phyloP scores from a whole-genome alignment of 1,284 basidiomycete genomes.

The Thecaphora frezii region DNA sequence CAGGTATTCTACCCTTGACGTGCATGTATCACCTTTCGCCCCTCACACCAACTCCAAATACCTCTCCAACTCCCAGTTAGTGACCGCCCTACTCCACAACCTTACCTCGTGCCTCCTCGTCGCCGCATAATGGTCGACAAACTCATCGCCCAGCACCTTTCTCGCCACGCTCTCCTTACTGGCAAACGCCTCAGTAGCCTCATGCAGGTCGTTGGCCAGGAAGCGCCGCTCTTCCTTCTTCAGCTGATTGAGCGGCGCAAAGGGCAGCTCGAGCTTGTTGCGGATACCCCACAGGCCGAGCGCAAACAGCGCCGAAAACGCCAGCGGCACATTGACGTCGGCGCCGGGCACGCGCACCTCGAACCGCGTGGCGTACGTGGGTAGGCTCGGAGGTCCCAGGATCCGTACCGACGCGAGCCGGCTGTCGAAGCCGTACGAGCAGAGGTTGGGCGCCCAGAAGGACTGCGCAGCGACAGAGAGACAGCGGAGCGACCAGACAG shows the following conservation, averaged over 20 bases:
- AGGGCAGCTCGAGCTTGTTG: slow-evolving; percentile 71
- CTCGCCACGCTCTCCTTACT: slow-evolving; percentile 75
- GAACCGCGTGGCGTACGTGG: slow-evolving; percentile 77
- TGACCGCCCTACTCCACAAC: slow-evolving; percentile 83
- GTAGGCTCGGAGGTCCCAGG: slow-evolving; percentile 82
- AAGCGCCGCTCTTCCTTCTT: slow-evolving; percentile 48
- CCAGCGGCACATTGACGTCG: slow-evolving; percentile 89
- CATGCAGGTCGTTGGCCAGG: slow-evolving; percentile 72
- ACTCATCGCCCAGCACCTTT: slow-evolving; percentile 80
- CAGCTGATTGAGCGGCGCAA: slow-evolving; percentile 67
- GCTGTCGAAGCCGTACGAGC: slow-evolving; percentile 90
- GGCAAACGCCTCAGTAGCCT: slow-evolving; percentile 80
- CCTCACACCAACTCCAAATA: slow-evolving; percentile 38
- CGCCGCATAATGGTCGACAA: slow-evolving; percentile 90
- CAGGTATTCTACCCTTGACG: no score
- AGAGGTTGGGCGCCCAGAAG: slow-evolving; percentile 89
- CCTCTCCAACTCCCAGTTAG: slow-evolving; percentile 83
- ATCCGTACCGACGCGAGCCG: slow-evolving; percentile 87
- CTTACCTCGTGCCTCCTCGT: slow-evolving; percentile 86
- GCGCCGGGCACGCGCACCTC: slow-evolving; percentile 93
- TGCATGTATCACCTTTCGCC: no score
- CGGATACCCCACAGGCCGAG: slow-evolving; percentile 84
- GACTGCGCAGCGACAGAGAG: slow-evolving; percentile 48
- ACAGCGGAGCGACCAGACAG: no score
- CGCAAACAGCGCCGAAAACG: slow-evolving; percentile 80